These are phyloP conservation scores for Monosporozyma solicola DNA, from an alignment of 805 yeast species.

Conservation along the genomic window DNA sequence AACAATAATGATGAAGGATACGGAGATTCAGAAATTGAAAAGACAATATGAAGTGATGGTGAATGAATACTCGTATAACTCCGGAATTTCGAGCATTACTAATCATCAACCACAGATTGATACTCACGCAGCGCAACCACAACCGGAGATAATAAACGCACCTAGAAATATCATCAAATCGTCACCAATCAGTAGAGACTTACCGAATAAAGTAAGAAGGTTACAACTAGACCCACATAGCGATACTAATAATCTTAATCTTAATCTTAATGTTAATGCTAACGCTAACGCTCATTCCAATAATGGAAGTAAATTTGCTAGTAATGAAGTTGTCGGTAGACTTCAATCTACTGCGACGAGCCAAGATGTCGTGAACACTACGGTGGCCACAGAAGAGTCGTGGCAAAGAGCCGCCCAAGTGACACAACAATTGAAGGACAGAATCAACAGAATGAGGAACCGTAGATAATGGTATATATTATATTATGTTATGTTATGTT, in stretches of 20 bases:
- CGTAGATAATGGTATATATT: constrained; percentile 28
- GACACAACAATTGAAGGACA: constrained; percentile 72
- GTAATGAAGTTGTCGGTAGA: too few species aligned
- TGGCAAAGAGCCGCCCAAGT: constrained; percentile 91
- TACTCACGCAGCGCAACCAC: too few species aligned
- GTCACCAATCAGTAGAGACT: not conserved
- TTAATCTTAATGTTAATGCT: too few species aligned
- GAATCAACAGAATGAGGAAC: constrained; percentile 86
- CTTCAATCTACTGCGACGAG: not conserved
- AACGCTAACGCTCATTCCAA: too few species aligned
- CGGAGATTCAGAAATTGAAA: not conserved
- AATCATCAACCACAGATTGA: not conserved
- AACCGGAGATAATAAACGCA: too few species aligned
- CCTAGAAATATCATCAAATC: not conserved
- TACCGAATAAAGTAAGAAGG: not conserved
- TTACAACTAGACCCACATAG: not conserved
- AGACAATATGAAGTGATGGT: not conserved
- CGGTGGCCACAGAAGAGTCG: constrained; percentile 41
- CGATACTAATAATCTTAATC: too few species aligned
- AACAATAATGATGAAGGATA: constrained; percentile 1
- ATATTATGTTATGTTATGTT: not conserved
- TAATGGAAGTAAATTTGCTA: too few species aligned
- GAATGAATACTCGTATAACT: not conserved
- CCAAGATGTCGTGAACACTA: constrained; percentile 3
- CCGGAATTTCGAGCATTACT: not conserved